Conservation (phyloP, 441 rosid genomes). For the Mallotus repandus region DNA sequence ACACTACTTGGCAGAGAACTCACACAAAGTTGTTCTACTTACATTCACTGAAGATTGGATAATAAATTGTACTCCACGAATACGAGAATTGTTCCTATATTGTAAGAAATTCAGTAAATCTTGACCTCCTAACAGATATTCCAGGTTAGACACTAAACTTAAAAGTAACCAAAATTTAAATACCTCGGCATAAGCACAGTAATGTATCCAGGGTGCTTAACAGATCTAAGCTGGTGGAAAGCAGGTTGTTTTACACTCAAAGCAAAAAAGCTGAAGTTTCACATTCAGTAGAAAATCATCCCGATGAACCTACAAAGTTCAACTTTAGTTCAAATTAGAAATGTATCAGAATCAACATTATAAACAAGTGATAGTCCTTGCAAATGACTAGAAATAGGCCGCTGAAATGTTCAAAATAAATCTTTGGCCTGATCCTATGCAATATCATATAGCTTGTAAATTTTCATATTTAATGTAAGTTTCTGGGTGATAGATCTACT, state of each 20-base stretch:
- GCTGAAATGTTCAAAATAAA: neutral
- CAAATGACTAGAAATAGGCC: neutral
- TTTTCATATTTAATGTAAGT: neutral
- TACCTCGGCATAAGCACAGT: slow-evolving; percentile 72
- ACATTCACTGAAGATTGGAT: slow-evolving; percentile 92
- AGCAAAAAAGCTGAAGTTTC: slow-evolving; percentile 73
- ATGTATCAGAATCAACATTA: neutral
- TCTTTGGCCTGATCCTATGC: neutral
- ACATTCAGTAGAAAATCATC: slow-evolving; percentile 75
- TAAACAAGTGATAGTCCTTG: slow-evolving; percentile 4
- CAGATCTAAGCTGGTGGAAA: slow-evolving; percentile 90
- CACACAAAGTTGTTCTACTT: slow-evolving; percentile 15
- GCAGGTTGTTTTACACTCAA: slow-evolving; percentile 77
- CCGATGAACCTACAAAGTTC: slow-evolving; percentile 46
- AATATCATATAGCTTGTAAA: neutral
- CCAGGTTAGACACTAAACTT: slow-evolving; percentile 4
- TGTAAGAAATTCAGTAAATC: slow-evolving; percentile 15
- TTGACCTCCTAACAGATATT: slow-evolving; percentile 5
- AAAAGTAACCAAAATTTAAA: neutral
- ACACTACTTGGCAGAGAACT: slow-evolving; percentile 14
- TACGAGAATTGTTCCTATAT: slow-evolving; percentile 57
- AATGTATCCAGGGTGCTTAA: slow-evolving; percentile 93
- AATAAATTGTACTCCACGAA: slow-evolving; percentile 67
- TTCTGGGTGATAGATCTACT: neutral
- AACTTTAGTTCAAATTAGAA: slow-evolving; percentile 19